Evolutionary conservation across 345 rosid species (phyloP).

Genomic region (Triadica sebifera): DNA sequence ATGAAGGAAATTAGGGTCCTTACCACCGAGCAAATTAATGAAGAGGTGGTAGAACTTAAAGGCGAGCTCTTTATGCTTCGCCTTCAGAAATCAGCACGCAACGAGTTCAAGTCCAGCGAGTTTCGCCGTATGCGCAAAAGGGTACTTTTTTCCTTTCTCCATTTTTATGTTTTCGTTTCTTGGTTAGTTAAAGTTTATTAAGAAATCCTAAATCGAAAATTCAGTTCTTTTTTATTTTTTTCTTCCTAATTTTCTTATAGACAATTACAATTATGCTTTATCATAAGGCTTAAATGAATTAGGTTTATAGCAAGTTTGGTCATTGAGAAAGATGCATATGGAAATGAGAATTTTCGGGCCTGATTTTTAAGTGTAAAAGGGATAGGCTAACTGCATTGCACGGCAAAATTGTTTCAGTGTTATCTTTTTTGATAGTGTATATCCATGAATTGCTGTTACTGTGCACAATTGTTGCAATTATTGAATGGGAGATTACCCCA

Average conservation of each 20-base stretch:
- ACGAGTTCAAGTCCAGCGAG: slow-evolving; percentile 91
- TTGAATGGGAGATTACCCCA: not conserved
- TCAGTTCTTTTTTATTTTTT: not conserved
- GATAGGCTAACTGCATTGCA: not conserved
- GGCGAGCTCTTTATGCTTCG: slow-evolving; percentile 97
- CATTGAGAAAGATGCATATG: not conserved
- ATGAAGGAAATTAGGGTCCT: slow-evolving; percentile 68
- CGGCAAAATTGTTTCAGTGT: not conserved
- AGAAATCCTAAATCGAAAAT: not conserved
- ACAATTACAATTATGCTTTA: not conserved
- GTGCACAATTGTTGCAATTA: not conserved
- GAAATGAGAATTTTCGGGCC: not conserved
- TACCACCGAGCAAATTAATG: slow-evolving; percentile 72
- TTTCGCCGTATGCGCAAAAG: slow-evolving; percentile 82
- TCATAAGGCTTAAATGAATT: not conserved
- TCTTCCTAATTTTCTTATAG: not conserved
- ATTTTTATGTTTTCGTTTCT: slow-evolving; percentile 9
- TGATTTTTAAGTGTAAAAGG: not conserved
- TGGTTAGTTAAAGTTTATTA: too few species aligned
- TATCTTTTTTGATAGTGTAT: not conserved
- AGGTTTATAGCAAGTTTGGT: not conserved
- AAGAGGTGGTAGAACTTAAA: slow-evolving; percentile 79
- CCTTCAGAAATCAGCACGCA: slow-evolving; percentile 72
- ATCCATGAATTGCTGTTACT: not conserved
- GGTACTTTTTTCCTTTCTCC: slow-evolving; percentile 32